A percentile compares a stretch with the other conserved stretches of the same genome.
Conservation (phyloP, 2,329 filamentous ascomycete genomes). For the Ceratocystiopsis brevicomis region DNA sequence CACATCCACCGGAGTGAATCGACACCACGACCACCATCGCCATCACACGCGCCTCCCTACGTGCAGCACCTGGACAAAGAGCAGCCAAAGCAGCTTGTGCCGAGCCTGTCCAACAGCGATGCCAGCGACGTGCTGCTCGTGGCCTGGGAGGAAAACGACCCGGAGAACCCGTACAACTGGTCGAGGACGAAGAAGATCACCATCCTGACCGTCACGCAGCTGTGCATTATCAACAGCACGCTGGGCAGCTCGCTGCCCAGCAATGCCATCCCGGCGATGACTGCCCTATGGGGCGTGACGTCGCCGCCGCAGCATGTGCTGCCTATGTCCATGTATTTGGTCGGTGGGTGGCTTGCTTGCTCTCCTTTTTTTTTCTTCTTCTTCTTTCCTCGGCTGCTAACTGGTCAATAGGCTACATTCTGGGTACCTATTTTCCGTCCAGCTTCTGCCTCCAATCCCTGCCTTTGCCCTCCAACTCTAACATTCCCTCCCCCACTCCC, state of each 20-base stretch:
- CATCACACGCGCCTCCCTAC: no score
- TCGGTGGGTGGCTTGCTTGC: background rate
- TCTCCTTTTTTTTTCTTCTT: background rate
- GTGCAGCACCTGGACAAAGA: no score
- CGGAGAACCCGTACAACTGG: constrained; percentile 36
- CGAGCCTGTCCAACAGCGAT: constrained; percentile 10
- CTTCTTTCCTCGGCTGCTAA: background rate
- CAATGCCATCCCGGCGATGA: constrained; percentile 40
- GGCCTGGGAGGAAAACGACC: constrained; percentile 27
- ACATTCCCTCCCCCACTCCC: no score
- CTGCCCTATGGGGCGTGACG: constrained; percentile 35
- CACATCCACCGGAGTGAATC: background rate
- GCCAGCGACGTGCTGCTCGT: constrained; percentile 17
- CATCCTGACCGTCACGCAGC: constrained; percentile 35
- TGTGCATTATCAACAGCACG: constrained; percentile 47
- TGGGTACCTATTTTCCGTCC: constrained; percentile 9
- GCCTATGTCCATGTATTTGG: constrained; percentile 43
- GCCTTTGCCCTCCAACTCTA: no score
- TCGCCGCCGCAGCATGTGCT: constrained; percentile 27
- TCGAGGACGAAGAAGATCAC: constrained; percentile 30
- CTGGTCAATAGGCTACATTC: constrained; percentile 1
- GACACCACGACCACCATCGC: background rate
- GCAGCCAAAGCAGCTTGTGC: background rate
- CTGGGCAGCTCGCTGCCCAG: constrained; percentile 46
- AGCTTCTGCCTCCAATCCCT: no score